A percentile compares a stretch with the other conserved stretches of the same genome.
phyloP scores from a whole-genome alignment of 768 basidiomycete genomes.

The Mycena venus region DNA sequence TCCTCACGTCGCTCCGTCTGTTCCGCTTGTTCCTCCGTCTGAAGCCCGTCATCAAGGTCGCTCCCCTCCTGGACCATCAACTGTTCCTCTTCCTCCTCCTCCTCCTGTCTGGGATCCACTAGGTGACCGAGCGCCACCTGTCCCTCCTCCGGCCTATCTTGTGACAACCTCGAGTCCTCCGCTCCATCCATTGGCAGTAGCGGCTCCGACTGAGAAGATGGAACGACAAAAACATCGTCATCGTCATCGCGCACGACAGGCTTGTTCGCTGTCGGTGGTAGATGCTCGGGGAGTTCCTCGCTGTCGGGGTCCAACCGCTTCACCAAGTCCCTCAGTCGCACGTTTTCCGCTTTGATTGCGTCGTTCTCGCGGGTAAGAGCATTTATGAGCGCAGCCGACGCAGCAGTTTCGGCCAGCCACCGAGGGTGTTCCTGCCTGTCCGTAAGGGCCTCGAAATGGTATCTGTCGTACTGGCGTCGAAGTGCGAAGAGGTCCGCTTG shows the following conservation, averaged over 20 bases:
- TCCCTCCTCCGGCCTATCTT: neutral
- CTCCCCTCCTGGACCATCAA: neutral
- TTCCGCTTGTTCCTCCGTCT: neutral
- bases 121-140: neutral
- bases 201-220: neutral
- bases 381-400: conserved; percentile 1
- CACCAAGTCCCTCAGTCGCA: neutral
- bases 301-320: neutral
- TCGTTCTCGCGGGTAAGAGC: conserved; percentile 15
- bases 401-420: conserved; percentile 2
- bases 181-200: neutral
- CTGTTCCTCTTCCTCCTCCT: neutral
- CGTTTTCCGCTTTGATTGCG: neutral
- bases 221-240: neutral
- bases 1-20: neutral
- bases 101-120: neutral
- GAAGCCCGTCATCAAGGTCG: neutral
- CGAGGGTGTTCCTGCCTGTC: neutral
- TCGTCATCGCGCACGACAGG: neutral
- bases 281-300: neutral
- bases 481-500: no score
- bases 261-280: neutral
- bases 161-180: neutral
- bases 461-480: neutral
- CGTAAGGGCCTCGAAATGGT: neutral